Base-by-base conservation (phyloP, 371 early-diverging fungal species). In the Furculomyces boomerangus region DNA sequence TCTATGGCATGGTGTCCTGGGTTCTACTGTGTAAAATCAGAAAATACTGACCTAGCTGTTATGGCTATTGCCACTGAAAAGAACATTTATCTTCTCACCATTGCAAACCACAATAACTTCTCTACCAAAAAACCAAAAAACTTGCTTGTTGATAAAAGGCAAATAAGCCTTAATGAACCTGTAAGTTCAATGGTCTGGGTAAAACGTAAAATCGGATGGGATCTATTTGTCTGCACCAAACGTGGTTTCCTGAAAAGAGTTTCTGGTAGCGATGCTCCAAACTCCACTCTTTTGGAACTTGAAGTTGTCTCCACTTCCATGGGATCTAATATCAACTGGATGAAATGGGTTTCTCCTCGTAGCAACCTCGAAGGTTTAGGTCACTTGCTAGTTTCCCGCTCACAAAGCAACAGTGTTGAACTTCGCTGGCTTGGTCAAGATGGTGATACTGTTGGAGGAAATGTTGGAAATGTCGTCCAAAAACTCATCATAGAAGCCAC, bases 321-420 rank as follows among this genome's bases (percentile, higher is more conserved):
- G 22, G 43, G 43, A 10, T 43, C 43, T 13, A 8, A 43, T 20
- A 20, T 49, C 16, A 13, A 5, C 18, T 49, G 13, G 28, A 49
- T 49, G 32, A 49, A 49, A 31, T 49, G 49, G 49, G 49, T 49
- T 25, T 49, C 49, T 18, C 49, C 49, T 30, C 3, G 10, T 16
- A 31, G 16, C 18, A 3, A 10, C 3, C 5, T 18, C 25, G 49
- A 49, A 27, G 49, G 49, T 3, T 20, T 49, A 16, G 49, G 49
- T 18, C 32, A 49, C 25, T 27, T 49, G 26, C 18, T 49, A 27
- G 20, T 49, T 18, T 13, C 49, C 32, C 5, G 27, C 7, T 49
- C 30, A 10, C 10, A 49, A 10, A 49, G 32, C 28, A 20, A 3
- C 3, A 25, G 10, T 30, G 8, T 49, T 8, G 49, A 49, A 10